Evolutionary conservation across 768 basidiomycete species (phyloP).

Genomic region (Pisolithus tinctorius): DNA sequence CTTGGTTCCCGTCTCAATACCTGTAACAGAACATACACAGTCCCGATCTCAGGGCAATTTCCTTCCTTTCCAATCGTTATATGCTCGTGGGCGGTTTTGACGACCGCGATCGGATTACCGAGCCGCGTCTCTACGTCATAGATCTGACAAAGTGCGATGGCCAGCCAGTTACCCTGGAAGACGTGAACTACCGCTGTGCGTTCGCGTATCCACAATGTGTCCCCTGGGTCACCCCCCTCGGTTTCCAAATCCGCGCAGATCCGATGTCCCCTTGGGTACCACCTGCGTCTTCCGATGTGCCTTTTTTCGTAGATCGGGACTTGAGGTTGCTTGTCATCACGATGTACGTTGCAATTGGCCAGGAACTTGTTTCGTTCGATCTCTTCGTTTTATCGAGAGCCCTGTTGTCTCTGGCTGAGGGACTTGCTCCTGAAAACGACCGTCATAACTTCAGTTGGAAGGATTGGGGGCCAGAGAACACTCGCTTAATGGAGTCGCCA

Average conservation of each 20-base stretch:
- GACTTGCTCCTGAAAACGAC: conserved; percentile 9
- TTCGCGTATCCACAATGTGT: conserved; percentile 38
- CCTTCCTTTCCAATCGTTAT: conserved; percentile 36
- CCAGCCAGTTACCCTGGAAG: conserved; percentile 23
- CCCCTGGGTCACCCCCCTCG: conserved; percentile 20
- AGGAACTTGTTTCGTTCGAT: conserved; percentile 27
- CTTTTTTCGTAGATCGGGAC: conserved; percentile 38
- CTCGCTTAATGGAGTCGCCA: conserved; percentile 34
- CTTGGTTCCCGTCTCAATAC: not conserved
- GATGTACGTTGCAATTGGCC: conserved; percentile 29
- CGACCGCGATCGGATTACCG: conserved; percentile 16
- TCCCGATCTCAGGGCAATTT: conserved; percentile 32
- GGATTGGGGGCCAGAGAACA: conserved; percentile 45
- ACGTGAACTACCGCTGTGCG: conserved; percentile 28
- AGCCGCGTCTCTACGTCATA: conserved; percentile 31
- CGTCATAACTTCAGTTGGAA: conserved; percentile 35
- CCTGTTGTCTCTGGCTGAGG: conserved; percentile 22
- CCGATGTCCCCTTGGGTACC: conserved; percentile 44
- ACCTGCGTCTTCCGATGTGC: conserved; percentile 27
- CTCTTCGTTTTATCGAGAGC: conserved; percentile 39
- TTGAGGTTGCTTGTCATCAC: conserved; percentile 44
- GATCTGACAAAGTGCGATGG: conserved; percentile 31
- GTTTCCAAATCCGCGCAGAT: conserved; percentile 45
- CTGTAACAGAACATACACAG: conserved; percentile 21
- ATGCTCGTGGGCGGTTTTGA: conserved; percentile 30